A percentile compares a stretch with the other conserved stretches of the same genome.
phyloP scores from a whole-genome alignment of 768 basidiomycete species.

The Astraeus odoratus region DNA sequence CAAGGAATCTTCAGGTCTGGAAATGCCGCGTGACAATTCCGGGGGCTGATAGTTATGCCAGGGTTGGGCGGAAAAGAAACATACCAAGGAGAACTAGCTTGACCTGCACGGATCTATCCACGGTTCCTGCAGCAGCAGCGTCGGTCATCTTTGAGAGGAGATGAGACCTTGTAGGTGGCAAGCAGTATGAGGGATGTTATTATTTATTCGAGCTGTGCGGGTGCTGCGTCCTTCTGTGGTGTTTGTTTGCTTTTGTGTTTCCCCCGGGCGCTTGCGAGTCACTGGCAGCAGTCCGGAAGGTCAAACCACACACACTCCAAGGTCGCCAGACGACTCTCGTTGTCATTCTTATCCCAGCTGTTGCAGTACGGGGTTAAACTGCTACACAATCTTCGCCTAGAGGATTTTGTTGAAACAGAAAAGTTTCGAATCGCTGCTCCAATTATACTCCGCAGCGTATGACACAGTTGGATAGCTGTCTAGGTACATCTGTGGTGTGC shows the following conservation, averaged over 20 bases:
- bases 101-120: conserved; percentile 92
- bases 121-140: conserved; percentile 62
- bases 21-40: background rate
- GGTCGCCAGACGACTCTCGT: no score
- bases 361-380: no score
- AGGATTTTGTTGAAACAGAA: no score
- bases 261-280: conserved; percentile 7
- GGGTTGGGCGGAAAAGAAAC: conserved; percentile 14
- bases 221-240: background rate
- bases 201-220: background rate
- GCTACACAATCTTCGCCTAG: no score
- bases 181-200: background rate
- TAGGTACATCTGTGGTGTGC: no score
- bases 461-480: no score
- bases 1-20: background rate
- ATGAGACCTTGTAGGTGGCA: conserved; percentile 3
- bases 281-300: no score
- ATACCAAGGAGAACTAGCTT: conserved; percentile 94
- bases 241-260: conserved; percentile 14
- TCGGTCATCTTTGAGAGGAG: conserved; percentile 53
- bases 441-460: no score
- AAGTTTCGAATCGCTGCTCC: no score
- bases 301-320: no score
- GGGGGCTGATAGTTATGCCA: background rate
- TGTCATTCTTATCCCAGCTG: no score